Conservation (phyloP, 306 rosid genomes). For the Amphicarpaea edgeworthii region DNA sequence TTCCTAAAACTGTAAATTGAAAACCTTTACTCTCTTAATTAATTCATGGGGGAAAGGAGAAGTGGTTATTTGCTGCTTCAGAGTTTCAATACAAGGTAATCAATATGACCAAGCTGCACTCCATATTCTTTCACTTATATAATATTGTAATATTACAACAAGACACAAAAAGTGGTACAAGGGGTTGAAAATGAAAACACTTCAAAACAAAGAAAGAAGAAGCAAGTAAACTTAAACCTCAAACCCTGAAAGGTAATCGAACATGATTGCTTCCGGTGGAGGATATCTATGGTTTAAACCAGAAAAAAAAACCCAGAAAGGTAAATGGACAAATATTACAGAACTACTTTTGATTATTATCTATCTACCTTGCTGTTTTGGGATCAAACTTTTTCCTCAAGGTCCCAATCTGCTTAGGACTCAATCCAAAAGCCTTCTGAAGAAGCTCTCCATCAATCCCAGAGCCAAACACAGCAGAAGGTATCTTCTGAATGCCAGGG, state of each 20-base stretch:
- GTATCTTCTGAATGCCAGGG: slow-evolving; percentile 80
- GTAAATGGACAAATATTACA: slow-evolving; percentile 19
- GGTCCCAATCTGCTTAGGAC: slow-evolving; percentile 71
- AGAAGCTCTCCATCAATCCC: slow-evolving; percentile 77
- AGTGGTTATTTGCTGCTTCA: no score
- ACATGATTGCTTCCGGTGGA: no score
- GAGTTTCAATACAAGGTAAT: neutral
- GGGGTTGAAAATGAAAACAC: neutral
- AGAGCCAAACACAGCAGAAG: slow-evolving; percentile 84
- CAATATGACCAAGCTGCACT: slow-evolving; percentile 29
- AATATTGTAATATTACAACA: slow-evolving; percentile 21
- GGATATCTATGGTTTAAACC: no score
- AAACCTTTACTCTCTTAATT: no score
- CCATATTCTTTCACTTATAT: slow-evolving; percentile 25
- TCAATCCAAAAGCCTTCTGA: slow-evolving; percentile 87
- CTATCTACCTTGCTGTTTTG: slow-evolving; percentile 47
- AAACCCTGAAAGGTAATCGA: slow-evolving; percentile 20
- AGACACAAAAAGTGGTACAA: neutral
- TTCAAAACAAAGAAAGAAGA: slow-evolving; percentile 35
- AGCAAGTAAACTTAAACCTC: slow-evolving; percentile 34
- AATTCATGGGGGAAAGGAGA: no score
- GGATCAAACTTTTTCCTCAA: slow-evolving; percentile 82
- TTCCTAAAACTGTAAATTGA: no score
- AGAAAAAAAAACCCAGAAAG: slow-evolving; percentile 16
- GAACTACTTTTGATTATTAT: neutral